Percentiles rank a stretch among this genome's conserved stretches.
Evolutionary conservation across 495 filamentous ascomycete species (phyloP).

Genomic region (Neurospora sp.): DNA sequence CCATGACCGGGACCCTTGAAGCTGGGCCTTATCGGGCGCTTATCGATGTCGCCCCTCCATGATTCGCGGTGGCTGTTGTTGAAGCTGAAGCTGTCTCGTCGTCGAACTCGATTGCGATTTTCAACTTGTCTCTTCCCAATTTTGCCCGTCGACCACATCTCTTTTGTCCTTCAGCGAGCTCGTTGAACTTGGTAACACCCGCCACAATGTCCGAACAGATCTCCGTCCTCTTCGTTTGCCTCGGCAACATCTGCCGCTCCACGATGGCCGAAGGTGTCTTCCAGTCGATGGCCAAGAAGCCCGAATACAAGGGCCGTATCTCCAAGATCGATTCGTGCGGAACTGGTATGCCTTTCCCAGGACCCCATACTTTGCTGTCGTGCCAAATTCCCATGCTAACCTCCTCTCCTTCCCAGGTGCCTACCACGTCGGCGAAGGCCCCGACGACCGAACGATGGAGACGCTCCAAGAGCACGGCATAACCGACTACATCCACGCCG

Average conservation of each 20-base stretch:
- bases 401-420: constrained; percentile 32
- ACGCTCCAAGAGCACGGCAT: constrained; percentile 69
- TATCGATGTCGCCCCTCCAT: not conserved
- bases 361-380: no score
- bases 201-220: constrained; percentile 30
- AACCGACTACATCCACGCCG: constrained; percentile 62
- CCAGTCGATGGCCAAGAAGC: constrained; percentile 51
- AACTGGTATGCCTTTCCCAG: constrained; percentile 33
- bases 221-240: constrained; percentile 88
- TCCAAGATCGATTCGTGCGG: constrained; percentile 76
- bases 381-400: no score
- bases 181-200: not conserved
- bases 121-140: not conserved
- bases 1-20: not conserved
- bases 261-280: constrained; percentile 97
- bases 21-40: not conserved
- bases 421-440: constrained; percentile 64
- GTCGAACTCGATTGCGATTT: not conserved
- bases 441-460: constrained; percentile 77
- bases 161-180: not conserved
- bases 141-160: not conserved
- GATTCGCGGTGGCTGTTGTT: not conserved
- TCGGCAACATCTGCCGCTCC: constrained; percentile 92
- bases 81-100: not conserved
- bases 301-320: constrained; percentile 48